Evolutionary conservation across 2,329 filamentous ascomycete genomes (phyloP).

Genomic region (Epichloe aotearoae): DNA sequence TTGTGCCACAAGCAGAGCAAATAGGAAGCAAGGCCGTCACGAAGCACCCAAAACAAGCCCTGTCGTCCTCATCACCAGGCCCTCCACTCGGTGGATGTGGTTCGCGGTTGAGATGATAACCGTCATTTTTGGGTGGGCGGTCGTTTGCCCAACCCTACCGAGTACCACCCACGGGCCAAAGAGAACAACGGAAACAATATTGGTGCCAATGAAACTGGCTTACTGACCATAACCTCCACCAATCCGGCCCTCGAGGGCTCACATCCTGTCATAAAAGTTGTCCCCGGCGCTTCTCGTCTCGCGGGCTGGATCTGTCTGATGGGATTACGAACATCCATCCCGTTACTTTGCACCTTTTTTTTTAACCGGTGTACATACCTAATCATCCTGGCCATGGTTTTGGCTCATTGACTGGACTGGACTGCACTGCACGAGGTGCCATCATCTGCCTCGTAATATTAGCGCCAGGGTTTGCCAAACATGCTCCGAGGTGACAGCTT

Average conservation of each 20-base stretch:
- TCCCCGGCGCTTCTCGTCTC: neutral
- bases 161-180: neutral
- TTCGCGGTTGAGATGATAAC: neutral
- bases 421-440: neutral
- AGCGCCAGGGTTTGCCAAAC: neutral
- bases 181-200: neutral
- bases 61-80: neutral
- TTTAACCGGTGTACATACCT: neutral
- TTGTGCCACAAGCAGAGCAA: conserved; percentile 3
- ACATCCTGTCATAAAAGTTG: neutral
- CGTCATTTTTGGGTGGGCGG: conserved; percentile 1
- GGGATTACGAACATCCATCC: neutral
- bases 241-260: neutral
- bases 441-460: neutral
- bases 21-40: neutral
- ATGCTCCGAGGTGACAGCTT: neutral
- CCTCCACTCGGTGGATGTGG: neutral
- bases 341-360: neutral
- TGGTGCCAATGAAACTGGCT: neutral
- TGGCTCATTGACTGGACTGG: too few species aligned
- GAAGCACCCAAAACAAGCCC: neutral
- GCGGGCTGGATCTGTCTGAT: neutral
- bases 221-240: neutral
- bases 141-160: conserved; percentile 5
- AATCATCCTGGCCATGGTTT: neutral